Percentiles rank a stretch among this genome's conserved stretches.
These are phyloP conservation scores for Thyridium curvatum DNA, from an alignment of 2,329 filamentous ascomycete genomes.

Conservation along the genomic window DNA sequence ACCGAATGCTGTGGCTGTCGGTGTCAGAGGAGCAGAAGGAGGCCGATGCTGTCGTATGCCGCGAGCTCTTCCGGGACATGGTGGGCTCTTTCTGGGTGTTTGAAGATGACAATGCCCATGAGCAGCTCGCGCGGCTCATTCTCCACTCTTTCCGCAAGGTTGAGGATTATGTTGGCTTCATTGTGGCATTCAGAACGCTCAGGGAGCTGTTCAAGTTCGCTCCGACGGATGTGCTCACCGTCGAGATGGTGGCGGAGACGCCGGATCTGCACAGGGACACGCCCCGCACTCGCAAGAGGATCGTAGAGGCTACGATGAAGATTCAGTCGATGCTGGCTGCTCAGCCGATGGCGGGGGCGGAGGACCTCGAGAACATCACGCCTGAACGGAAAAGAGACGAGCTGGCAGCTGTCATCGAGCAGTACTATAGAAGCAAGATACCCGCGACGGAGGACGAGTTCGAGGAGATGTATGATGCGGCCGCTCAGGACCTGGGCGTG, in stretches of 20 bases:
- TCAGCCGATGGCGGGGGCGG: constrained; percentile 7
- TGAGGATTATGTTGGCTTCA: constrained; percentile 38
- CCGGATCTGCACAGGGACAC: constrained; percentile 10
- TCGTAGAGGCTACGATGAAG: constrained; percentile 16
- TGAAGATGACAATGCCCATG: constrained; percentile 16
- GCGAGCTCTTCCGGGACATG: constrained; percentile 23
- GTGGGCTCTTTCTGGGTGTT: constrained; percentile 16
- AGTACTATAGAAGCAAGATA: constrained; percentile 9
- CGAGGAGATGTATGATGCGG: constrained; percentile 10
- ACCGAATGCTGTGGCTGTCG: constrained; percentile 29
- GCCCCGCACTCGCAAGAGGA: constrained; percentile 14
- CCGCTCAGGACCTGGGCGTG: constrained; percentile 20
- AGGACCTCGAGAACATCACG: constrained; percentile 10
- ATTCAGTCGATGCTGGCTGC: constrained; percentile 15
- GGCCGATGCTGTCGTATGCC: constrained; percentile 3
- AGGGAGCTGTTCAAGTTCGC: constrained; percentile 18
- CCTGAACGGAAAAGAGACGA: constrained; percentile 15
- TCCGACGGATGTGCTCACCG: constrained; percentile 20
- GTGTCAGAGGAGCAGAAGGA: constrained; percentile 1
- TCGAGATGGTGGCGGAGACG: constrained; percentile 23
- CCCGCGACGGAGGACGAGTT: constrained; percentile 10
- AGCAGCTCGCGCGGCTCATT: constrained; percentile 20
- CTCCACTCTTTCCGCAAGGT: constrained; percentile 34
- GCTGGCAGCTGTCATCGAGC: constrained; percentile 15
- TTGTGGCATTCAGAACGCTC: constrained; percentile 31